phyloP scores from a whole-genome alignment of 192 early-diverging fungal species.

The Obelidium mucronatum region DNA sequence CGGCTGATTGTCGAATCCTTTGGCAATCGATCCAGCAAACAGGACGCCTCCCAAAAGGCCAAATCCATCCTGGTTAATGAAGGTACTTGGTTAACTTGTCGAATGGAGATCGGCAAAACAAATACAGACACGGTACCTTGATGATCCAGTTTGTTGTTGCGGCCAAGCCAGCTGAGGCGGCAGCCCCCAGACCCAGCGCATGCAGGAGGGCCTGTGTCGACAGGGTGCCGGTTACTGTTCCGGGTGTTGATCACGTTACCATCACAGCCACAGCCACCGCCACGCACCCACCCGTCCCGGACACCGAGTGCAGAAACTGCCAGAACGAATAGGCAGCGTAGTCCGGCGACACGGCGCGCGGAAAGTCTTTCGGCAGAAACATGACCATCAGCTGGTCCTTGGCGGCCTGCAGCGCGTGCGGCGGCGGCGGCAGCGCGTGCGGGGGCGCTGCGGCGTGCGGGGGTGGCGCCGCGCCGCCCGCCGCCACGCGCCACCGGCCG shows the following conservation, averaged over 20 bases:
- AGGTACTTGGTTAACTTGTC: too few relatives aligned
- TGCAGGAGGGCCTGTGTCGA: slow-evolving; percentile 86
- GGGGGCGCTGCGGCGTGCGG: neutral
- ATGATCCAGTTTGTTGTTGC: slow-evolving; percentile 92
- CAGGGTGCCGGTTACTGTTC: slow-evolving; percentile 69
- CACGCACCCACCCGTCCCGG: slow-evolving; percentile 56
- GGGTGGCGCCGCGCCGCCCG: neutral
- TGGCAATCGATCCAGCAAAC: slow-evolving; percentile 77
- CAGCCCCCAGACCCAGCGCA: slow-evolving; percentile 81
- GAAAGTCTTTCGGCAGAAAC: slow-evolving; percentile 82
- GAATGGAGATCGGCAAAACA: neutral
- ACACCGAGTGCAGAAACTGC: slow-evolving; percentile 79
- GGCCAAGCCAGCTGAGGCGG: slow-evolving; percentile 53
- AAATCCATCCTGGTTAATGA: slow-evolving; percentile 73
- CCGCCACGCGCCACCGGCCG: neutral
- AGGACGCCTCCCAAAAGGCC: slow-evolving; percentile 86
- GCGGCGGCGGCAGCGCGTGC: neutral
- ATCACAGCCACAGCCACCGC: neutral
- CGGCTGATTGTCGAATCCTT: slow-evolving; percentile 83
- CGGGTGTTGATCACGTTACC: neutral
- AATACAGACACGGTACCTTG: slow-evolving; percentile 47
- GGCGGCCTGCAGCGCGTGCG: neutral
- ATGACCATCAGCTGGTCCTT: slow-evolving; percentile 35
- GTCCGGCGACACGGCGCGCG: slow-evolving; percentile 74
- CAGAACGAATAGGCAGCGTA: slow-evolving; percentile 79